Evolutionary conservation across 176 grass and related monocot genomes (phyloP), one percentile per base, ranked within the genome.

Genomic region (Juncus effusus): DNA sequence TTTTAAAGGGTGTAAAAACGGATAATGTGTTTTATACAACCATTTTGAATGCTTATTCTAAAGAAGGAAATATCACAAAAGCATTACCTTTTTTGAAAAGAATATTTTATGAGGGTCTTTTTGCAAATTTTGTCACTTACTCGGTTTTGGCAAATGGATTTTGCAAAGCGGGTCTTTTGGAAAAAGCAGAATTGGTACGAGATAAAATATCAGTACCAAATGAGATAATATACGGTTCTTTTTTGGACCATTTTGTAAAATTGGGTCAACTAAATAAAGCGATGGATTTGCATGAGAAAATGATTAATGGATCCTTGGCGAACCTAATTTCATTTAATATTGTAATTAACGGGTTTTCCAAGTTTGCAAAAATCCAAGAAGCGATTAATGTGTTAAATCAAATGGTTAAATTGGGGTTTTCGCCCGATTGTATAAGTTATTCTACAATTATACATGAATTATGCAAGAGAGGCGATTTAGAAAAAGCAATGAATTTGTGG

Each of bases 361-460:
- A 78, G 80, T 60, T 70, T 42, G 85, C 76, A 38, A 60, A 79
- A 51, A 88, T 88, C 35, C 76, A 85, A 56, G 63, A 76, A 63
- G 85, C 90, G 69, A 59, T 80, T 73, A 75, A 81, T 60, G 52
- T 83, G 69, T 47, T 83, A 11, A 65, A 8, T 10, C 58, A 65
- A 54, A 88, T 65, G 77, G 5, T 67, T 50, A 56, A 82, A 64
- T 67, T 63, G 10, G 82, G 82, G 13, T 65, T 83, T 49, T 68
- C 59, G 67, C 90, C 85, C 61, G 90, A 95, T 81, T 88, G 85
- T 72, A 78, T 88, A 52, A 85, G 72, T 45, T 95, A 88, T 74
- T 77, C 82, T 15, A 82, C 79, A 69, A 75, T 88, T 67, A 95
- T 95, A 50, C 54, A 85, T 54, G 82, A 76, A 73, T 73, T 80